phyloP scores from a whole-genome alignment of 2,329 filamentous ascomycete species.

The Colletotrichum salicis region DNA sequence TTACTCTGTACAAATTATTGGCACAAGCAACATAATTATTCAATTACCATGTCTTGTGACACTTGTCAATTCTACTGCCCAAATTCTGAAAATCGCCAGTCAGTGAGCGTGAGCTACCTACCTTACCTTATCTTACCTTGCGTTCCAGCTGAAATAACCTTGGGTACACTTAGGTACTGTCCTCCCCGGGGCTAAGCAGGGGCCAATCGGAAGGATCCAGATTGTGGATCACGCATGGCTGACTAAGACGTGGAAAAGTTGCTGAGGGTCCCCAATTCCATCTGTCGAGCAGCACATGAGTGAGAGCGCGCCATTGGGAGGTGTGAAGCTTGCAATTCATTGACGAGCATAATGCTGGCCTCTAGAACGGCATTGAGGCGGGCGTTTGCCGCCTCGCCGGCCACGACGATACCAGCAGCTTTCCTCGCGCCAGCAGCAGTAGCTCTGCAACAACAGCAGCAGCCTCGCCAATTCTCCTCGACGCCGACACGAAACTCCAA shows the following conservation, averaged over 20 bases:
- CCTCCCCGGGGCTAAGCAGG: not conserved
- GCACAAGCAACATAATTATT: not conserved
- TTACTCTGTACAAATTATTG: conserved; percentile 32
- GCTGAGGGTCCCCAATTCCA: conserved; percentile 17
- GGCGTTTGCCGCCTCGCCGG: conserved; percentile 59
- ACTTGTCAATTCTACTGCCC: not conserved
- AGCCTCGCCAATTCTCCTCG: conserved; percentile 74
- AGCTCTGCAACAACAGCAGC: conserved; percentile 63
- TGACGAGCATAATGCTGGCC: conserved; percentile 68
- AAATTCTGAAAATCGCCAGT: no score
- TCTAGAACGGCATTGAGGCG: conserved; percentile 69
- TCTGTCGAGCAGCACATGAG: conserved; percentile 5
- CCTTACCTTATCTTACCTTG: not conserved
- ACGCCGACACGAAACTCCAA: conserved; percentile 77
- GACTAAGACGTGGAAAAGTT: conserved; percentile 49
- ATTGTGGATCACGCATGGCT: conserved; percentile 32
- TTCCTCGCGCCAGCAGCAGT: conserved; percentile 78
- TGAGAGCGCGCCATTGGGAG: conserved; percentile 18
- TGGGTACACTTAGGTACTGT: not conserved
- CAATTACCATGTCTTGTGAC: not conserved
- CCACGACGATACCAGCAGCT: conserved; percentile 70
- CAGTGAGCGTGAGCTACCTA: not conserved
- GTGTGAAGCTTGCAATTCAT: conserved; percentile 40
- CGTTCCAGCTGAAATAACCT: not conserved
- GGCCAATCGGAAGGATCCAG: conserved; percentile 16